A percentile compares a stretch with the other conserved stretches of the same genome.
These are phyloP conservation scores for Crithidia fasciculata DNA, from an alignment of 208 protist species.

Conservation along the genomic window DNA sequence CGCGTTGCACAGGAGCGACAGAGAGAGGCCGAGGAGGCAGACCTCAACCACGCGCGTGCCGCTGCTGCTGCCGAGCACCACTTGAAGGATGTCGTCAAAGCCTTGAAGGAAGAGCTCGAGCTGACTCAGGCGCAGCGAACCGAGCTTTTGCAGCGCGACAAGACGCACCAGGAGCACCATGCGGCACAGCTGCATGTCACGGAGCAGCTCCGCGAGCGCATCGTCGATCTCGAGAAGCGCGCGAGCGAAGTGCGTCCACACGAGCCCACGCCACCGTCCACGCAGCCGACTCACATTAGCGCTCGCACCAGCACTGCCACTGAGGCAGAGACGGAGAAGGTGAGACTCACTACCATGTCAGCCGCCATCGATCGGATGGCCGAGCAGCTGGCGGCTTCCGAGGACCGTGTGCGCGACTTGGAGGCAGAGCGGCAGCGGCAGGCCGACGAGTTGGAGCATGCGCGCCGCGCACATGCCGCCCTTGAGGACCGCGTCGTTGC, in stretches of 20 bases:
- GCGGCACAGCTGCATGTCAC: slow-evolving; percentile 18
- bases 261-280: slow-evolving; percentile 2
- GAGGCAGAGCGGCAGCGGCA: slow-evolving; percentile 10
- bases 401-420: slow-evolving; percentile 7
- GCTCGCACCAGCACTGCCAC: neutral
- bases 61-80: slow-evolving; percentile 1
- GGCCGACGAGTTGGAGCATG: slow-evolving; percentile 24
- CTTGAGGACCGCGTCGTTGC: neutral
- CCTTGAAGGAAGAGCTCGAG: slow-evolving; percentile 34
- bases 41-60: neutral
- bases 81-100: slow-evolving; percentile 17
- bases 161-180: neutral
- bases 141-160: slow-evolving; percentile 7
- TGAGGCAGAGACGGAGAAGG: neutral
- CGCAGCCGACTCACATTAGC: neutral
- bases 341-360: neutral
- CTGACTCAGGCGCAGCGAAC: slow-evolving; percentile 22
- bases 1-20: neutral
- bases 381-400: slow-evolving; percentile 14
- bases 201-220: slow-evolving; percentile 15
- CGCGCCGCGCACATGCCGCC: neutral
- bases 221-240: slow-evolving; percentile 21
- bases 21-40: neutral
- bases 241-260: neutral
- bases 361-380: slow-evolving; percentile 18